A percentile compares a stretch with the other conserved stretches of the same genome.
These are phyloP conservation scores for Glycine soja DNA, from an alignment of 306 rosid species.

Conservation along the genomic window DNA sequence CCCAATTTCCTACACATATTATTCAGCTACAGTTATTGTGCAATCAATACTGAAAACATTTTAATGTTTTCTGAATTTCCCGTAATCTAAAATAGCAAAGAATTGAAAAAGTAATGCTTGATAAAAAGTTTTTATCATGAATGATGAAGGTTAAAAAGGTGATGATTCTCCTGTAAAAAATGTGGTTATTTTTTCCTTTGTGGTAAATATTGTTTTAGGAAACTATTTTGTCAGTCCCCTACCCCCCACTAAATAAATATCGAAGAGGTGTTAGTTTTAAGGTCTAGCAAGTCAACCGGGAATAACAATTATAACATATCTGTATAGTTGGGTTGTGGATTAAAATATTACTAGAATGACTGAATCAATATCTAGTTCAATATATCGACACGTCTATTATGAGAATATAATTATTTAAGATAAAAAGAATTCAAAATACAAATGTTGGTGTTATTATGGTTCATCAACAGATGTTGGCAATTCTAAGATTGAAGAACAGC, in stretches of 20 bases:
- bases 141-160: constrained; percentile 31
- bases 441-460: constrained; percentile 32
- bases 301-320: neutral
- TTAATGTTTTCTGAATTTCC: neutral
- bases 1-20: neutral
- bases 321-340: constrained; percentile 22
- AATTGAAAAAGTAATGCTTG: neutral
- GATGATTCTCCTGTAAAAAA: constrained; percentile 8
- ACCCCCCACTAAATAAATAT: constrained; percentile 4
- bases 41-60: constrained; percentile 10
- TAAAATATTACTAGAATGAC: constrained; percentile 17
- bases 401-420: constrained; percentile 17
- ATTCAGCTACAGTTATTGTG: constrained; percentile 20
- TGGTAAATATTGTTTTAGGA: constrained; percentile 18
- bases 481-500: constrained; percentile 77
- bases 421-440: neutral
- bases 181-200: constrained; percentile 23
- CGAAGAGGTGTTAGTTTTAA: neutral
- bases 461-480: constrained; percentile 74
- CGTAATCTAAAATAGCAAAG: neutral
- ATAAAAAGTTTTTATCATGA: constrained; percentile 5
- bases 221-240: constrained; percentile 12
- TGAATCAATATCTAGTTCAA: constrained; percentile 29
- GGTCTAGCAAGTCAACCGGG: constrained; percentile 5
- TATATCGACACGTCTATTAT: neutral